phyloP scores from a whole-genome alignment of 257 asterid species.

The Nicotiana tomentosiformis region DNA sequence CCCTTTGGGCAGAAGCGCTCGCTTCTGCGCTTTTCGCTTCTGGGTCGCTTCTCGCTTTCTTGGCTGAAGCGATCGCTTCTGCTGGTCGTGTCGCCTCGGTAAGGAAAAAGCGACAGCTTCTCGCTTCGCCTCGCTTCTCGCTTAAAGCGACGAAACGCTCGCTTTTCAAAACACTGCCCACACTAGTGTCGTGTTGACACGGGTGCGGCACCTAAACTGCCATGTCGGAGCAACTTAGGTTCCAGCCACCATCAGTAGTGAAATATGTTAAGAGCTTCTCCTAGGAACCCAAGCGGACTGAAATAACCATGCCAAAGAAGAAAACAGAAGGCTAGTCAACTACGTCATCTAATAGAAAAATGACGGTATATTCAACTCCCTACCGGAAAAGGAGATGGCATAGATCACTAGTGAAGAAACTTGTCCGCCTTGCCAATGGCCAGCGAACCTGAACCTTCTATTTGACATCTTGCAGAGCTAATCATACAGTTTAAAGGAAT shows the following conservation, averaged over 20 bases:
- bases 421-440: neutral
- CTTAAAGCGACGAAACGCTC: too few relatives aligned
- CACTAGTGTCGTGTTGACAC: too few relatives aligned
- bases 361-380: neutral
- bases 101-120: too few relatives aligned
- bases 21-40: too few relatives aligned
- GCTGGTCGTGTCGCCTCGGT: too few relatives aligned
- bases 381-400: neutral
- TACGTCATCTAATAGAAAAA: neutral
- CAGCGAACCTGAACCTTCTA: neutral
- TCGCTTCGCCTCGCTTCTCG: too few relatives aligned
- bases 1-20: too few relatives aligned
- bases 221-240: neutral
- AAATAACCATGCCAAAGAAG: neutral
- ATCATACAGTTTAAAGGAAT: neutral
- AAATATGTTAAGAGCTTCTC: neutral
- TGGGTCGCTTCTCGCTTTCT: too few relatives aligned
- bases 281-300: neutral
- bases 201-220: too few relatives aligned
- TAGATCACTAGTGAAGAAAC: neutral
- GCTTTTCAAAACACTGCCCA: too few relatives aligned
- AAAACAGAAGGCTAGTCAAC: neutral
- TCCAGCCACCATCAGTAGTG: neutral
- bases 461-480: neutral
- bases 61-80: too few relatives aligned